phyloP scores from a whole-genome alignment of 2,329 filamentous ascomycete genomes.

The Neopestalotiopsis sp. region DNA sequence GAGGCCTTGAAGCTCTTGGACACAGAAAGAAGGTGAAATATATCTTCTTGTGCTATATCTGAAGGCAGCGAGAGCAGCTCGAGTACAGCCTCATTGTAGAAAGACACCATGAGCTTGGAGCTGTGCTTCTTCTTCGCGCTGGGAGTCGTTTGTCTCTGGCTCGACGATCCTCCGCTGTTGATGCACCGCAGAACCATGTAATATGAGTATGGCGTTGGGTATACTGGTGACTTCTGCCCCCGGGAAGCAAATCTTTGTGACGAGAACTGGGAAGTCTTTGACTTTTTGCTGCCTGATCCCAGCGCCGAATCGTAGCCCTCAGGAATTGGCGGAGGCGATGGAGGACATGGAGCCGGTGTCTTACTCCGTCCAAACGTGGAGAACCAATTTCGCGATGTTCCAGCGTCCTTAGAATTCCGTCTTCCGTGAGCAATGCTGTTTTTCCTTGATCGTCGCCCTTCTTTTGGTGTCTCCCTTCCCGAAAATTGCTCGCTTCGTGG shows the following conservation, averaged over 20 bases:
- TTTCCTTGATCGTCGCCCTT: slow-evolving; percentile 12
- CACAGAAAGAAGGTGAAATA: slow-evolving; percentile 58
- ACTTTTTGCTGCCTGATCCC: slow-evolving; percentile 4
- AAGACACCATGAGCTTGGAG: slow-evolving; percentile 39
- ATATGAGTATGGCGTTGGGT: slow-evolving; percentile 33
- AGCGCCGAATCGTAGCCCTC: slow-evolving; percentile 6
- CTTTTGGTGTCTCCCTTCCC: slow-evolving; percentile 12
- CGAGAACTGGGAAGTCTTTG: slow-evolving; percentile 19
- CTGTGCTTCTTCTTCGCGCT: slow-evolving; percentile 31
- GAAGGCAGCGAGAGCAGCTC: slow-evolving; percentile 50
- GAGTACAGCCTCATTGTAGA: slow-evolving; percentile 51
- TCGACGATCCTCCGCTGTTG: not conserved
- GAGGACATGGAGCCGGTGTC: not conserved
- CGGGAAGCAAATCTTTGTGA: slow-evolving; percentile 21
- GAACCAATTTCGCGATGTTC: slow-evolving; percentile 17
- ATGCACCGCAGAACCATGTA: slow-evolving; percentile 34
- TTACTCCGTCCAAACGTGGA: slow-evolving; percentile 16
- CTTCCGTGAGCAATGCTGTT: slow-evolving; percentile 20
- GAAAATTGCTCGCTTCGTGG: slow-evolving; percentile 19
- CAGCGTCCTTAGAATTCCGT: slow-evolving; percentile 12
- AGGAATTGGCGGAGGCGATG: slow-evolving; percentile 20
- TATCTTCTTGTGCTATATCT: slow-evolving; percentile 50
- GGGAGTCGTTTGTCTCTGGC: not conserved
- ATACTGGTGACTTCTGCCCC: slow-evolving; percentile 18
- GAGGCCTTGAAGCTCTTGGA: slow-evolving; percentile 49